phyloP scores from a whole-genome alignment of 2,329 filamentous ascomycete species.

The Pestalotiopsis sp. region DNA sequence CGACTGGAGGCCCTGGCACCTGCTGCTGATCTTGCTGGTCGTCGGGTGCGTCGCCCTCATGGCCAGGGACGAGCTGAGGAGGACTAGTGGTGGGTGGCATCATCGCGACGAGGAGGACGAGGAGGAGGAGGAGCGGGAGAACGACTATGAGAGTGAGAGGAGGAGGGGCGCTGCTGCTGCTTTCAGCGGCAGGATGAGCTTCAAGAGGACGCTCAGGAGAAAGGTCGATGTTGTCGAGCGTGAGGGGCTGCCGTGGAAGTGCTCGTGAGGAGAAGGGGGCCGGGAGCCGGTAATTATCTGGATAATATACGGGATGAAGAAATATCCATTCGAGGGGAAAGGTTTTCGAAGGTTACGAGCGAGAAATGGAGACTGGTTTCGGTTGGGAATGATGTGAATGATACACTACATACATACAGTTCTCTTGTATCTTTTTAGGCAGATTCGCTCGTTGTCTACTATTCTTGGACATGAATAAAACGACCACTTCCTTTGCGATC shows the following conservation, averaged over 20 bases:
- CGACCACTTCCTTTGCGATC: no score
- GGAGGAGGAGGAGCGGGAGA: neutral
- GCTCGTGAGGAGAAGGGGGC: neutral
- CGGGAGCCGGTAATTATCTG: no score
- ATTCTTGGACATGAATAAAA: no score
- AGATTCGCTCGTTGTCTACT: no score
- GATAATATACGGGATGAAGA: no score
- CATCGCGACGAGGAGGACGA: neutral
- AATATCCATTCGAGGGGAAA: no score
- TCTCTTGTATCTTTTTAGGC: no score
- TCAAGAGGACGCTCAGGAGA: neutral
- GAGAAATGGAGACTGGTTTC: no score
- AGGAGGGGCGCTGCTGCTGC: neutral
- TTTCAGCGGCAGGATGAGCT: neutral
- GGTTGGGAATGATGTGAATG: no score
- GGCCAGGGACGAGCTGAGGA: neutral
- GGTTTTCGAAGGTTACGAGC: no score
- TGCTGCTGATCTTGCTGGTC: neutral
- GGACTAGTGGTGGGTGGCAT: neutral
- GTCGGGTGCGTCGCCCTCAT: neutral
- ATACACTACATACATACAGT: no score
- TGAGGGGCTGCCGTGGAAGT: neutral
- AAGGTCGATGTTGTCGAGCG: neutral
- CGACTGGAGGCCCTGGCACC: constrained; percentile 10
- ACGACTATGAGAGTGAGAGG: neutral